Percentiles rank a stretch among this genome's conserved stretches.
Conservation (phyloP, 148 eudicot species). For the Arbutus unedo region DNA sequence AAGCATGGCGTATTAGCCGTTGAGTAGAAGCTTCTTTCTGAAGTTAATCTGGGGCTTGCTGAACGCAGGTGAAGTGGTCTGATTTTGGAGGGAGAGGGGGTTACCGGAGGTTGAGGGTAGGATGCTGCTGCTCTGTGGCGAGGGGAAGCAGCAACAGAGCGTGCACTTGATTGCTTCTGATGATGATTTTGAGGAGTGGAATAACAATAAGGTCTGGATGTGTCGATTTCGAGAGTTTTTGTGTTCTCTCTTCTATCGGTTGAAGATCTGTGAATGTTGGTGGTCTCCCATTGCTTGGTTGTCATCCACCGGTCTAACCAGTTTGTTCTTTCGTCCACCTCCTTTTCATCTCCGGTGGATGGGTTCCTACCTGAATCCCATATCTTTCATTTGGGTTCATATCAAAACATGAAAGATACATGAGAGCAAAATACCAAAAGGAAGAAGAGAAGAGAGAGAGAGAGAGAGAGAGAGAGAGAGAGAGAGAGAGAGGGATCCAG, state of each 20-base stretch:
- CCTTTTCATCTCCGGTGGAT: constrained; percentile 28
- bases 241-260: constrained; percentile 43
- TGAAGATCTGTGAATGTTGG: constrained; percentile 29
- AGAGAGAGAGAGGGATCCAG: neutral
- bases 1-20: constrained; percentile 60
- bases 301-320: constrained; percentile 61
- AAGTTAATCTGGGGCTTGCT: constrained; percentile 51
- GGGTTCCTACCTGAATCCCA: constrained; percentile 28
- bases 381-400: constrained; percentile 19
- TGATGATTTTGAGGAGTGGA: constrained; percentile 19
- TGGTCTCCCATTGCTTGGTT: constrained; percentile 50
- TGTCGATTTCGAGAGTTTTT: constrained; percentile 48
- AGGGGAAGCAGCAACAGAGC: constrained; percentile 33
- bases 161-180: constrained; percentile 18
- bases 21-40: constrained; percentile 44
- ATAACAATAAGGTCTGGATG: constrained; percentile 28
- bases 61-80: constrained; percentile 45
- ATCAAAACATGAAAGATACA: neutral
- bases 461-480: constrained; percentile 7
- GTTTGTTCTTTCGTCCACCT: constrained; percentile 30
- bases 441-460: neutral
- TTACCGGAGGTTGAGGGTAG: constrained; percentile 26
- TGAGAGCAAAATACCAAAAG: constrained; percentile 12
- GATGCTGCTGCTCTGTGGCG: constrained; percentile 13
- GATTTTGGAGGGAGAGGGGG: constrained; percentile 46